phyloP scores from a whole-genome alignment of 768 basidiomycete genomes.

The Roridomyces roridus region DNA sequence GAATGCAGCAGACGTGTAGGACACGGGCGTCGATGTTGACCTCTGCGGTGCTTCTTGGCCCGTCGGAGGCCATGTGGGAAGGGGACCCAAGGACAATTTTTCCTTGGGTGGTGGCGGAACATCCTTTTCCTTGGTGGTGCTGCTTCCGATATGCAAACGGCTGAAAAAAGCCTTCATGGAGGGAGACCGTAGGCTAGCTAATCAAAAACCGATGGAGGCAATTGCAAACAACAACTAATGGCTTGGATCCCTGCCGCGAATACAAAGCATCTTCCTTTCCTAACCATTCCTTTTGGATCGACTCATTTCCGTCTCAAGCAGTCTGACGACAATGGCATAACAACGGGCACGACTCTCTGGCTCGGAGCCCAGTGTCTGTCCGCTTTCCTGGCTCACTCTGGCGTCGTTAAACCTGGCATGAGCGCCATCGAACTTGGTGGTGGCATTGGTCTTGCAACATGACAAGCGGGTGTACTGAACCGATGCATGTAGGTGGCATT shows the following conservation, averaged over 20 bases:
- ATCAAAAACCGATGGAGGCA: too few relatives aligned
- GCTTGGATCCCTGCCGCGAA: slow-evolving; percentile 59
- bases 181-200: too few relatives aligned
- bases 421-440: too few relatives aligned
- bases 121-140: slow-evolving; percentile 70
- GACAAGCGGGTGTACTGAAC: too few relatives aligned
- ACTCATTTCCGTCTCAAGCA: slow-evolving; percentile 58
- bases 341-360: slow-evolving; percentile 81
- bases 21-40: slow-evolving; percentile 49
- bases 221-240: too few relatives aligned
- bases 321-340: slow-evolving; percentile 54
- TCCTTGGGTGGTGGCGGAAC: slow-evolving; percentile 48
- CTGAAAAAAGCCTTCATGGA: slow-evolving; percentile 85
- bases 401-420: slow-evolving; percentile 6
- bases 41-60: slow-evolving; percentile 41
- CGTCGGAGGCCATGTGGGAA: slow-evolving; percentile 67
- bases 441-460: slow-evolving; percentile 69
- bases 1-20: slow-evolving; percentile 47
- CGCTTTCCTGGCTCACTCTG: slow-evolving; percentile 55
- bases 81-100: slow-evolving; percentile 63
- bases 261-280: slow-evolving; percentile 65
- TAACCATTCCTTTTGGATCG: slow-evolving; percentile 48
- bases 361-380: slow-evolving; percentile 81
- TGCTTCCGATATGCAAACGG: slow-evolving; percentile 73
- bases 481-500: slow-evolving; percentile 86